Evolutionary conservation across 108 stramenopile genomes (phyloP).

Genomic region (Pseudonitzschia delicatissima): DNA sequence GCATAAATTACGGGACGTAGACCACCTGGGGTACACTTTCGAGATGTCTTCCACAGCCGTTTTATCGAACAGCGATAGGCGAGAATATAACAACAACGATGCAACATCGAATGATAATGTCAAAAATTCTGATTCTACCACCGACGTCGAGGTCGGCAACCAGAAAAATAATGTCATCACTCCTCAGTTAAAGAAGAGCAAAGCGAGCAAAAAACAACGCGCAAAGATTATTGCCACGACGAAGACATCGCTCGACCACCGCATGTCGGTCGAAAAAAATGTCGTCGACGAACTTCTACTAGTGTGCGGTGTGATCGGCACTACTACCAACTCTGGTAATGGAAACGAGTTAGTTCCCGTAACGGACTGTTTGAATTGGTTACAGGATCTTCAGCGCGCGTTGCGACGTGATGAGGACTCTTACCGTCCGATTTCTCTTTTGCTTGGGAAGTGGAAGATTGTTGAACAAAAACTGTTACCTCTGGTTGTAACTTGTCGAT

Average conservation of each 20-base stretch:
- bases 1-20: no score
- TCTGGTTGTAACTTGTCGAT: slow-evolving; percentile 67
- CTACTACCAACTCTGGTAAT: slow-evolving; percentile 27
- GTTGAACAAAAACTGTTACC: slow-evolving; percentile 80
- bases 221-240: not conserved
- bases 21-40: no score
- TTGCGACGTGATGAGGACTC: slow-evolving; percentile 79
- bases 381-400: slow-evolving; percentile 86
- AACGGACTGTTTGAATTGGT: slow-evolving; percentile 81
- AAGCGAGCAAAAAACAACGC: not conserved
- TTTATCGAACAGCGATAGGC: not conserved
- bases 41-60: no score
- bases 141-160: not conserved
- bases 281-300: slow-evolving; percentile 81
- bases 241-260: slow-evolving; percentile 24
- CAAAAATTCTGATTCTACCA: not conserved
- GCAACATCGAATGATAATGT: not conserved
- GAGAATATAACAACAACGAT: not conserved
- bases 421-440: slow-evolving; percentile 72
- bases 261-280: slow-evolving; percentile 65
- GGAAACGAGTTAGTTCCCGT: slow-evolving; percentile 64
- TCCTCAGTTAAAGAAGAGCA: not conserved
- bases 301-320: slow-evolving; percentile 85
- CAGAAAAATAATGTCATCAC: not conserved
- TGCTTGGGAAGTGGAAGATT: slow-evolving; percentile 81